Evolutionary conservation across 2,329 filamentous ascomycete species (phyloP), one percentile per base, ranked within the genome.

Genomic region (Grosmannia huntii): DNA sequence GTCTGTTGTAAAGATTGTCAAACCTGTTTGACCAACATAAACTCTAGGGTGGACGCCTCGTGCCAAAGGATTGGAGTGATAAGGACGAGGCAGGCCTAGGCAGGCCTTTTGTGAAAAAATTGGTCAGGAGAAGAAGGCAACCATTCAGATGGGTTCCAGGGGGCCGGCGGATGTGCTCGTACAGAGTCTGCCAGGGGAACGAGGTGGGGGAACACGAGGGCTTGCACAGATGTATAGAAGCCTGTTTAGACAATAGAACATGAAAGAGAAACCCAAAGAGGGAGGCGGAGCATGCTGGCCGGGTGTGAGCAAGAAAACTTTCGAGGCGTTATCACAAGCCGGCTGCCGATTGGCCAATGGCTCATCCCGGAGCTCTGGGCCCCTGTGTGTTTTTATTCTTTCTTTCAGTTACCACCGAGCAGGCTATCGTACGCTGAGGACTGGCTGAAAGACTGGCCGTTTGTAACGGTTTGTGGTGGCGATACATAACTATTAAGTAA

Each of bases 401-500:
- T 54, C 2, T 9, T 36, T 11, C 12, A n/a, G 5, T 38, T 33
- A 38, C 3, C 14, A 28, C n/a, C 14, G 4, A 16, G 31, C 19
- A 21, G 21, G 21, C 25, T 63, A 63, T 63, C 62, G 62, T 53
- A 25, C 53, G 56, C 57, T 54, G 54, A 36, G 52, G 60, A 63
- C 57, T 63, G 62, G 62, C 51, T 57, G 58, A 10, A 27, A 12
- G 28, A 27, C 52, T 36, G 28, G 38, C 28, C 28, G 55, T 58
- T 63, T 60, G 59, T 61, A 62, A 62, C 57, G 58, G 59, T 49
- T 55, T 57, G 57, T 55, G 44, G 61, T 55, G 41, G 59, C 62
- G 38, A 56, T 62, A 60, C 61, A 60, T 63, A 63, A 63, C 57
- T 36, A 60, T 63, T 63, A 62, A 62, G 62, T 63, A 63, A 63